Percentiles rank a stretch among this genome's conserved stretches.
phyloP scores from a whole-genome alignment of 208 protist genomes.

The Lotmaria passim region DNA sequence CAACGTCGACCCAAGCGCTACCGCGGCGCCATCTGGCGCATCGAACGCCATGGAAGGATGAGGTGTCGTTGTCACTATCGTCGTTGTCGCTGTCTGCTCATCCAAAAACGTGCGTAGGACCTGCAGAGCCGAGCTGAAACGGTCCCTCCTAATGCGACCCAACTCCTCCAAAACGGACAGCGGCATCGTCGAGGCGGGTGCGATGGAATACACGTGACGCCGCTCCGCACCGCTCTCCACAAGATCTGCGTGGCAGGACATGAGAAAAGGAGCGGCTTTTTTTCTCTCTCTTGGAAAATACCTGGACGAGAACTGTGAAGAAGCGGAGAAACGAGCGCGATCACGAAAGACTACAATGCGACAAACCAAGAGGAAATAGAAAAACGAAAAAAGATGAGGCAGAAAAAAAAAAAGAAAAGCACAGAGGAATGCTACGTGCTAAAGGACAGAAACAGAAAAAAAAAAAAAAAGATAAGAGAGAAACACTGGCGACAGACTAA shows the following conservation, averaged over 20 bases:
- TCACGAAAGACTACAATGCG: too few species aligned
- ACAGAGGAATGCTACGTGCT: neutral
- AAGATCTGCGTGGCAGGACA: neutral
- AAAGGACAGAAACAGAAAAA: neutral
- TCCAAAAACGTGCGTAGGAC: neutral
- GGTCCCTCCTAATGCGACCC: neutral
- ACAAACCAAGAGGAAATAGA: too few species aligned
- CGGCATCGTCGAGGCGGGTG: neutral
- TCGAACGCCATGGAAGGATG: neutral
- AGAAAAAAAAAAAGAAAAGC: constrained; percentile 1
- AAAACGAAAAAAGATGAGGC: too few species aligned
- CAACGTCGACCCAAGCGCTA: too few species aligned
- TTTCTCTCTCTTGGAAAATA: too few species aligned
- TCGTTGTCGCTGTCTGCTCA: neutral
- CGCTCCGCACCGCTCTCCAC: neutral
- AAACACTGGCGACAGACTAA: neutral
- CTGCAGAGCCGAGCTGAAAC: neutral
- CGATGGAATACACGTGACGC: neutral
- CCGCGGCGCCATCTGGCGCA: too few species aligned
- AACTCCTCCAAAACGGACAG: neutral
- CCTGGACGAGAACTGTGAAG: too few species aligned
- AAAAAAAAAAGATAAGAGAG: constrained; percentile 3
- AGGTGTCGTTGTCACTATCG: too few species aligned
- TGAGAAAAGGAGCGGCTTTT: neutral
- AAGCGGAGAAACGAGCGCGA: too few species aligned